These are phyloP conservation scores for Dalbergia oliveri DNA, from an alignment of 306 rosid genomes.

Conservation along the genomic window DNA sequence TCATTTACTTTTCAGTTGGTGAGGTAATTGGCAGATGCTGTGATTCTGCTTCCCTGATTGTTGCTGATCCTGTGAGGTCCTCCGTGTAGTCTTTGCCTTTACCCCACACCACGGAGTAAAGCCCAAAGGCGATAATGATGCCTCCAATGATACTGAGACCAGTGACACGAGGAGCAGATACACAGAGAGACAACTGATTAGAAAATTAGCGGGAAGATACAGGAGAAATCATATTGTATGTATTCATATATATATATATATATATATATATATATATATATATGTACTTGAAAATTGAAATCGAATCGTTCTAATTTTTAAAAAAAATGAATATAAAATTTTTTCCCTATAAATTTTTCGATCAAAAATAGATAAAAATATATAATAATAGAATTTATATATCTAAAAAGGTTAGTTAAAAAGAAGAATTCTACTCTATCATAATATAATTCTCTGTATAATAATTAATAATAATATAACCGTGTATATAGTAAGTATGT, in stretches of 20 bases:
- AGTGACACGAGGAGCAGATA: neutral
- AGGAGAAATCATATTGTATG: neutral
- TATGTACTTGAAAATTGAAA: no score
- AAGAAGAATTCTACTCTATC: no score
- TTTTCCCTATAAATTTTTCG: no score
- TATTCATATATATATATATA: neutral
- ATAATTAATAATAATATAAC: no score
- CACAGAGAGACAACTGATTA: neutral
- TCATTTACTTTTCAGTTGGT: constrained; percentile 16
- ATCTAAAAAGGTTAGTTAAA: no score
- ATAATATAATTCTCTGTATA: no score
- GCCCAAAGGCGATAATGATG: constrained; percentile 68
- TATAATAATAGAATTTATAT: no score
- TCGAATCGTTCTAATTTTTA: no score
- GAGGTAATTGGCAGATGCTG: constrained; percentile 46
- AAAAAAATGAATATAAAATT: no score
- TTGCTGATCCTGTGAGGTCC: neutral
- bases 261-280: no score
- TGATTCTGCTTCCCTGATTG: constrained; percentile 32
- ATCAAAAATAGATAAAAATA: no score
- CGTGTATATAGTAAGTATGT: neutral
- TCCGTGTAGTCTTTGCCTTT: constrained; percentile 63
- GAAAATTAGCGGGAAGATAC: neutral
- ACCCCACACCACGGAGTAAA: constrained; percentile 82
- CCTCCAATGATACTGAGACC: constrained; percentile 65